Conservation (phyloP, 2,329 filamentous ascomycete species). For the Beauveria asiatica region DNA sequence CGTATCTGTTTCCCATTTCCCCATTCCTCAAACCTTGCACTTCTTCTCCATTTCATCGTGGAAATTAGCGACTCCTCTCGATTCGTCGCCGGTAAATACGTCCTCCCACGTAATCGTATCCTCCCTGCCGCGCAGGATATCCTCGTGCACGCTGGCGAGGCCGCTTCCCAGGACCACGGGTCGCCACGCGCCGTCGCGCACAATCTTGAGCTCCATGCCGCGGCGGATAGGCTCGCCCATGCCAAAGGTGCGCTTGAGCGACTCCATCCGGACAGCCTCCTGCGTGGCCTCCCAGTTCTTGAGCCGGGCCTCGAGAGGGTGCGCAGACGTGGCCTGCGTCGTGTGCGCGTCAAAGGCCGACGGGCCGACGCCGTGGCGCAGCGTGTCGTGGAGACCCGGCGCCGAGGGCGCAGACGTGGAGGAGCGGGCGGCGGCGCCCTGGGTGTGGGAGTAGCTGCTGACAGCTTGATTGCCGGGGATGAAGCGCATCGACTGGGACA, state of each 20-base stretch:
- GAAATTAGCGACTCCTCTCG: slow-evolving; percentile 60
- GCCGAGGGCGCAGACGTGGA: slow-evolving; percentile 72
- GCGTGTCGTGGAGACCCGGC: slow-evolving; percentile 85
- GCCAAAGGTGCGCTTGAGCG: slow-evolving; percentile 78
- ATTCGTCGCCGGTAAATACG: slow-evolving; percentile 74
- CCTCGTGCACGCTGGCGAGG: slow-evolving; percentile 68
- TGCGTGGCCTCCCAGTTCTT: slow-evolving; percentile 86
- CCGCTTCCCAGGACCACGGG: slow-evolving; percentile 57
- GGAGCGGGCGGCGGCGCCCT: slow-evolving; percentile 31
- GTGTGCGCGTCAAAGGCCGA: slow-evolving; percentile 39
- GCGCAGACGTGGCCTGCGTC: slow-evolving; percentile 42
- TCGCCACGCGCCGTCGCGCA: slow-evolving; percentile 69
- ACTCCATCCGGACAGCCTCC: slow-evolving; percentile 79
- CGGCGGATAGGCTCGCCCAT: slow-evolving; percentile 87
- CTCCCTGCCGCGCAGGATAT: slow-evolving; percentile 77
- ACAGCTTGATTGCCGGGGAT: slow-evolving; percentile 62
- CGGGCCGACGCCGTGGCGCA: slow-evolving; percentile 75
- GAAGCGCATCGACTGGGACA: slow-evolving; percentile 74
- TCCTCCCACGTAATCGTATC: slow-evolving; percentile 83
- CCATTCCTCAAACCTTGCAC: slow-evolving; percentile 54
- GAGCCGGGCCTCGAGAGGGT: slow-evolving; percentile 88
- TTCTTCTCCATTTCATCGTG: slow-evolving; percentile 93
- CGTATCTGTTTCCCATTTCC: background rate
- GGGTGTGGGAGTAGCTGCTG: slow-evolving; percentile 55
- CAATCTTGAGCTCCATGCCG: slow-evolving; percentile 92